Conservation (phyloP, 1,139 yeast genomes). For the Magnusiomyces paraingens region DNA sequence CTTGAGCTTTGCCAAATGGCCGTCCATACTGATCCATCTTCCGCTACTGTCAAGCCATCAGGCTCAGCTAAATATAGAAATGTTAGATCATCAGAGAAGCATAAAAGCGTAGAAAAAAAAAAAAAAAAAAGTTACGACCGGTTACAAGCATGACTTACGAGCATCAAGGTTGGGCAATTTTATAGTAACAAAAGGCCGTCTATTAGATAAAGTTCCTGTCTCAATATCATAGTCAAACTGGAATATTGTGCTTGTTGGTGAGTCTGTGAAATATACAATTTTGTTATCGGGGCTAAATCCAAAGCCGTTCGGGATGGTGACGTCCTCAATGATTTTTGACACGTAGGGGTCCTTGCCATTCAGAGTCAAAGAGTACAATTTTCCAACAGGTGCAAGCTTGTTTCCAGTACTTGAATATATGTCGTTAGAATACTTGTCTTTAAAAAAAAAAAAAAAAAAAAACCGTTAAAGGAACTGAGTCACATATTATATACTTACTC, state of each 20-base stretch:
- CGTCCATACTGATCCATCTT: slow-evolving; percentile 55
- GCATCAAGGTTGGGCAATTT: slow-evolving; percentile 9
- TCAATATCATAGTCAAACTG: slow-evolving; percentile 51
- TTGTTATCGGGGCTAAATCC: slow-evolving; percentile 53
- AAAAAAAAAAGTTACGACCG: neutral
- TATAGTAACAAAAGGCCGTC: slow-evolving; percentile 31
- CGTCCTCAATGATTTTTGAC: slow-evolving; percentile 3
- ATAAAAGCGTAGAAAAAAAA: neutral
- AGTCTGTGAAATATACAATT: slow-evolving; percentile 66
- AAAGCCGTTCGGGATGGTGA: slow-evolving; percentile 53
- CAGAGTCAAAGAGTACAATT: slow-evolving; percentile 35
- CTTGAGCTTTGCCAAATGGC: slow-evolving; percentile 61
- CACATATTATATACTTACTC: slow-evolving; percentile 18
- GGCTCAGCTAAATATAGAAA: slow-evolving; percentile 37
- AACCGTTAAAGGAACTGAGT: too few species aligned
- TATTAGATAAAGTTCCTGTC: slow-evolving; percentile 43
- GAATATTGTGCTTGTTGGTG: slow-evolving; percentile 53
- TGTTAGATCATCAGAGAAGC: neutral
- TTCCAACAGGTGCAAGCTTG: slow-evolving; percentile 26
- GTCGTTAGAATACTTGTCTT: neutral
- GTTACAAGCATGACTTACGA: slow-evolving; percentile 9
- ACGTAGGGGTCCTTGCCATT: slow-evolving; percentile 18
- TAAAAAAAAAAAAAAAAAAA: neutral
- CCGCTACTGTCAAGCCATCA: slow-evolving; percentile 69
- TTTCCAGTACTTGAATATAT: slow-evolving; percentile 3